Conservation (phyloP, 176 grass and related monocot genomes). For the Oryza meyeriana region DNA sequence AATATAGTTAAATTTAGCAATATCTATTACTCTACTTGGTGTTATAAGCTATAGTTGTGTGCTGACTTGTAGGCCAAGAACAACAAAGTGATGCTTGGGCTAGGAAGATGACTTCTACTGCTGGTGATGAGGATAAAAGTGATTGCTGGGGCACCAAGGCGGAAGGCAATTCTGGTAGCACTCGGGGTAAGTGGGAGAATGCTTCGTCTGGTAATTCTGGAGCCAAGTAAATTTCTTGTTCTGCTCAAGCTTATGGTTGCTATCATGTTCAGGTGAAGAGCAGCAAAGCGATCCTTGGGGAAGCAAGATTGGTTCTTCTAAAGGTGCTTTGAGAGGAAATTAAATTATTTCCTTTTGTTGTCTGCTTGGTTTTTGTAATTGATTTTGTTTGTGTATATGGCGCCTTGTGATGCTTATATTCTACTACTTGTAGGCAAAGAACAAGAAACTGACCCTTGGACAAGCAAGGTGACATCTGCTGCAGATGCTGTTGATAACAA, state of each 20-base stretch:
- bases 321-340: constrained; percentile 24
- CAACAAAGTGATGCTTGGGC: constrained; percentile 41
- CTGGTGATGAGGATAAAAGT: constrained; percentile 22
- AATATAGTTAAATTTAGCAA: background rate
- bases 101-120: constrained; percentile 34
- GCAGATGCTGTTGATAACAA: background rate
- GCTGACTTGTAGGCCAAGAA: constrained; percentile 42
- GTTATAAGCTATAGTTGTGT: constrained; percentile 7
- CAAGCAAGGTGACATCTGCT: constrained; percentile 40
- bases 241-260: constrained; percentile 1
- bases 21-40: constrained; percentile 10
- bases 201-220: constrained; percentile 30
- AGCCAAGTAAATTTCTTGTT: constrained; percentile 20
- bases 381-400: background rate
- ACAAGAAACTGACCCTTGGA: constrained; percentile 50
- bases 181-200: constrained; percentile 16
- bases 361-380: constrained; percentile 2
- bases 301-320: constrained; percentile 22
- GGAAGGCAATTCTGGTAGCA: constrained; percentile 2
- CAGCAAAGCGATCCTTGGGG: constrained; percentile 28
- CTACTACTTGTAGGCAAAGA: constrained; percentile 32
- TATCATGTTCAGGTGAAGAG: constrained; percentile 31
- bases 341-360: constrained; percentile 16
- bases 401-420: constrained; percentile 11
- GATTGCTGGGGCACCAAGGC: constrained; percentile 36